These are phyloP conservation scores for Candida multigemmis DNA, from an alignment of 805 yeast species.

Conservation along the genomic window DNA sequence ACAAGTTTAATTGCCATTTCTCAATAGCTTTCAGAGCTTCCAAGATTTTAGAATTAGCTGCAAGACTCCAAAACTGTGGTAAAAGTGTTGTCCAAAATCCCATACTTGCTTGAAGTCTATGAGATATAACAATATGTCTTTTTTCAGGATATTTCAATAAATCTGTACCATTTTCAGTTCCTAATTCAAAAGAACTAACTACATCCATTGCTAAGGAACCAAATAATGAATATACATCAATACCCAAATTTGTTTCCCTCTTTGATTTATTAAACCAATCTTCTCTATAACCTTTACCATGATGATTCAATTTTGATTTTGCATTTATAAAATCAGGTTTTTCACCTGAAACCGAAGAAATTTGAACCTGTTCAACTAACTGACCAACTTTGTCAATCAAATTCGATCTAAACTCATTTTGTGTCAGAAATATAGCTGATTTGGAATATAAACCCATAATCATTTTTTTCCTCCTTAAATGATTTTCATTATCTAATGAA, in stretches of 20 bases:
- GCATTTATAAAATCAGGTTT: slow-evolving; percentile 27
- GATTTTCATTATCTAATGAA: slow-evolving; percentile 38
- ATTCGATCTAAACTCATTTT: slow-evolving; percentile 15
- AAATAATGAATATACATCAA: slow-evolving; percentile 54
- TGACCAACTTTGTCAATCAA: slow-evolving; percentile 17
- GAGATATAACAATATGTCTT: slow-evolving; percentile 32
- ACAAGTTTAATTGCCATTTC: slow-evolving; percentile 36
- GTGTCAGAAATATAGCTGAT: slow-evolving; percentile 20
- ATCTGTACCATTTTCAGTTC: slow-evolving; percentile 37
- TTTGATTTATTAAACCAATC: slow-evolving; percentile 7
- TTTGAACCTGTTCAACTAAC: slow-evolving; percentile 16
- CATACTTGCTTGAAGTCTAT: slow-evolving; percentile 43
- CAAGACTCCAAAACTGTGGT: slow-evolving; percentile 46
- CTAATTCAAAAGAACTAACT: slow-evolving; percentile 52
- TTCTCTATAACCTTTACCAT: slow-evolving; percentile 21
- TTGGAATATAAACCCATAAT: slow-evolving; percentile 25
- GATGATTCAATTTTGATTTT: slow-evolving; percentile 18
- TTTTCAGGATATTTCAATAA: slow-evolving; percentile 30
- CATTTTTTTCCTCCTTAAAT: slow-evolving; percentile 26
- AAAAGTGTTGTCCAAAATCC: slow-evolving; percentile 58
- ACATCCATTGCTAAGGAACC: slow-evolving; percentile 69
- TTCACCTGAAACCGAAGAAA: slow-evolving; percentile 19
- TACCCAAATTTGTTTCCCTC: slow-evolving; percentile 22
- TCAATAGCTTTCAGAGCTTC: slow-evolving; percentile 30
- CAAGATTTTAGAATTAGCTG: slow-evolving; percentile 31